Evolutionary conservation across 202 grass and related monocot genomes (phyloP), one percentile per base, ranked within the genome.

Genomic region (Sporobolus alterniflorus): DNA sequence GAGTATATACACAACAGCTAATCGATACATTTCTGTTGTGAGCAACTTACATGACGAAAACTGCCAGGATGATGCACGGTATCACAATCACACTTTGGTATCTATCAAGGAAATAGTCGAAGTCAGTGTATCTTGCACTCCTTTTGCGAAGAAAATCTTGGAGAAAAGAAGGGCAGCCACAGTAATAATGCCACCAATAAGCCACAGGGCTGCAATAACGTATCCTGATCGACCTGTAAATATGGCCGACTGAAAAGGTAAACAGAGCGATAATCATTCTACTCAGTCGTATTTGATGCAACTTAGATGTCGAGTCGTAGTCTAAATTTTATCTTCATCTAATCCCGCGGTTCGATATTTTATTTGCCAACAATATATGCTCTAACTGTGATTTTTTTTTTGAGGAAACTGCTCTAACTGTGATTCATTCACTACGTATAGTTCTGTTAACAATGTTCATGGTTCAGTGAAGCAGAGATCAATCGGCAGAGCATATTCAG

Each of bases 191-290:
- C 96, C 93, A 72, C 81, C 59, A 16, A 94, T 31, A 86, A 93
- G 33, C 96, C 96, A 99, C 75, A 96, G 31, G 31, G 77, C 89
- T 82, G 77, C 87, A 64, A 96, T 88, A 50, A 99, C 65, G 12
- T 92, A 99, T 76, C 93, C 96, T 24, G 85, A 87, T 88, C 90
- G 87, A 69, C 96, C 96, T 61, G 93, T 99, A 89, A 94, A 99
- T 83, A 99, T 67, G 70, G 77, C 86, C 3, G 96, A 99, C 96
- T 99, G 96, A 80, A 90, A 85, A 81, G 30, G 22, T 57, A 89
- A 91, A 77, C 39, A 64, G 47, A 80, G 70, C 10, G 36, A 83
- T 41, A 42, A 86, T 78, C 49, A 82, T 67, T 76, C 73, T 61
- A 67, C 66, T 71, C 82, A 11, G 24, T 54, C 3, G 6, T 9